Percentiles rank a stretch among this genome's conserved stretches.
Evolutionary conservation across 257 asterid genomes (phyloP).

Genomic region (Ehretia macrophylla): DNA sequence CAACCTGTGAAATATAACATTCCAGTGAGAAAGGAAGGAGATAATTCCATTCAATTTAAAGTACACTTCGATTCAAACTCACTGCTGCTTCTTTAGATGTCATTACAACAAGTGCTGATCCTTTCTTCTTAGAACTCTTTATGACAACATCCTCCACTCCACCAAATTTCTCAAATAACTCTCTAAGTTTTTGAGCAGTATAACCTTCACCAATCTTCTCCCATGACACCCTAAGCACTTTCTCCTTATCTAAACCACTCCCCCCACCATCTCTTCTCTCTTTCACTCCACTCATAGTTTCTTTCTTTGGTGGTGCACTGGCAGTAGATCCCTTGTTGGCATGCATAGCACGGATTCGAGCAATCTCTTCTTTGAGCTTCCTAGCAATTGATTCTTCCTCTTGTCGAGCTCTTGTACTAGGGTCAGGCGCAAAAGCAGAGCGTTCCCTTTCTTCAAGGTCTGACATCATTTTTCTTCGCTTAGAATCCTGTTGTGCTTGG

Average conservation of each 20-base stretch:
- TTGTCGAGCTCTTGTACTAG: slow-evolving; percentile 34
- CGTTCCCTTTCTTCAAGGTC: slow-evolving; percentile 76
- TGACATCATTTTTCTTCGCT: slow-evolving; percentile 75
- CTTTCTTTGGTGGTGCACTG: slow-evolving; percentile 32
- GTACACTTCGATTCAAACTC: slow-evolving; percentile 16
- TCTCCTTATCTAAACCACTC: slow-evolving; percentile 51
- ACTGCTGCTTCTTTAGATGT: slow-evolving; percentile 67
- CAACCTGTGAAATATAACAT: slow-evolving; percentile 30
- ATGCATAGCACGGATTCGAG: slow-evolving; percentile 55
- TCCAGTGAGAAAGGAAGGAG: not conserved
- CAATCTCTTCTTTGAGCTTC: slow-evolving; percentile 55
- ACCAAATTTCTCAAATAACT: slow-evolving; percentile 67
- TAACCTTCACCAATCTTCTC: slow-evolving; percentile 73
- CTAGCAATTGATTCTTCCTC: slow-evolving; percentile 62
- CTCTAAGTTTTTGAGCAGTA: slow-evolving; percentile 53
- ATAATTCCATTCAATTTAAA: not conserved
- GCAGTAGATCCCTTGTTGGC: slow-evolving; percentile 28
- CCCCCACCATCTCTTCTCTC: slow-evolving; percentile 30
- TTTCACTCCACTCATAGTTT: slow-evolving; percentile 14
- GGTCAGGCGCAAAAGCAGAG: slow-evolving; percentile 49
- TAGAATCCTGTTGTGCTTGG: slow-evolving; percentile 55
- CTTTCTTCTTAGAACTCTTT: slow-evolving; percentile 69
- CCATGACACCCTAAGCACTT: slow-evolving; percentile 86
- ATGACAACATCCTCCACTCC: slow-evolving; percentile 77
- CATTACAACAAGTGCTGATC: slow-evolving; percentile 90